Conservation (phyloP, 2,329 filamentous ascomycete genomes). For the Calonectria pauciramosa region DNA sequence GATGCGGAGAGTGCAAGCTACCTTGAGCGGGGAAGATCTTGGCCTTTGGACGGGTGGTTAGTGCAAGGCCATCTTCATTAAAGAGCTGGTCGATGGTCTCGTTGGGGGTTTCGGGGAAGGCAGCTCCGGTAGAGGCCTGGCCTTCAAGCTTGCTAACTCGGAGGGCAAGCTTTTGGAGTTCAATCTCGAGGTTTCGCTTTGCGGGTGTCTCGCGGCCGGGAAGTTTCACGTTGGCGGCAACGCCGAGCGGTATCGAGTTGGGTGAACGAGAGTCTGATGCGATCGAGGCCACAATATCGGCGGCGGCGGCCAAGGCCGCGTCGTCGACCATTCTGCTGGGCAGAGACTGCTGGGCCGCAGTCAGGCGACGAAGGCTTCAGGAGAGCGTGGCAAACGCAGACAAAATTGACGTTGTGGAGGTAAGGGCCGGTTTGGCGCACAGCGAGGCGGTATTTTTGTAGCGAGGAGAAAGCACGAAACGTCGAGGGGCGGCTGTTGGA, state of each 20-base stretch:
- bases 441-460: not conserved
- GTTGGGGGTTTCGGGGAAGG: conserved; percentile 85
- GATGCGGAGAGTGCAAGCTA: conserved; percentile 55
- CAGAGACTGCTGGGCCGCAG: conserved; percentile 46
- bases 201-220: conserved; percentile 82
- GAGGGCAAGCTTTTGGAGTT: conserved; percentile 82
- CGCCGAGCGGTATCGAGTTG: conserved; percentile 55
- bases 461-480: not conserved
- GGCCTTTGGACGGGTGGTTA: conserved; percentile 59
- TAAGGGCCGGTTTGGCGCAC: not conserved
- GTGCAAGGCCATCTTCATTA: conserved; percentile 64
- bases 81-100: conserved; percentile 78
- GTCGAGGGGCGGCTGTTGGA: conserved; percentile 13
- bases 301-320: conserved; percentile 66
- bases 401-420: not conserved
- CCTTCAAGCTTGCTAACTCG: conserved; percentile 88
- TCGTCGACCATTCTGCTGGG: conserved; percentile 65
- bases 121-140: conserved; percentile 74
- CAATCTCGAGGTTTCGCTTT: conserved; percentile 85
- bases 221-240: conserved; percentile 72
- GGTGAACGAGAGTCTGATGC: conserved; percentile 59
- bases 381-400: conserved; percentile 19
- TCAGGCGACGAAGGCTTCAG: conserved; percentile 37
- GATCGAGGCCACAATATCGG: conserved; percentile 67
- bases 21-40: conserved; percentile 62